Percentiles rank a stretch among this genome's conserved stretches.
Evolutionary conservation across 345 rosid genomes (phyloP).

Genomic region (Capsella bursapastoris): DNA sequence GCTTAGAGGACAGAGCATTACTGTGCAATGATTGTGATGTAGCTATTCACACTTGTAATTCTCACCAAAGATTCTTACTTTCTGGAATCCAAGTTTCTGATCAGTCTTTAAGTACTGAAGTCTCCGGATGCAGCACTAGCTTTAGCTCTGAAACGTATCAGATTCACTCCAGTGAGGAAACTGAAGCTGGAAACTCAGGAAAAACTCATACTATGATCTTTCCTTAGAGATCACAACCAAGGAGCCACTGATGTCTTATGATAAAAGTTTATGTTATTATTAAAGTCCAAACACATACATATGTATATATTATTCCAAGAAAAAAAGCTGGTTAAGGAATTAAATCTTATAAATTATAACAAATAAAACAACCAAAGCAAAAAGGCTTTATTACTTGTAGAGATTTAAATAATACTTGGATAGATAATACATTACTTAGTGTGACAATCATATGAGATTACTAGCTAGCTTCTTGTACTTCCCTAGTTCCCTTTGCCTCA

Average conservation of each 20-base stretch:
- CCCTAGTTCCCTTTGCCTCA: background rate
- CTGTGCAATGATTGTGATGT: conserved; percentile 48
- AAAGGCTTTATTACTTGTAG: too few species aligned
- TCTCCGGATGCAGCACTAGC: conserved; percentile 37
- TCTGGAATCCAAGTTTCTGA: conserved; percentile 47
- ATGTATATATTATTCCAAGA: background rate
- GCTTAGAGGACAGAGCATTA: conserved; percentile 52
- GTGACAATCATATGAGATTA: too few species aligned
- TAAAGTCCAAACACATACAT: conserved; percentile 6
- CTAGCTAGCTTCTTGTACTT: background rate
- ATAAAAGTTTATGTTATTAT: conserved; percentile 9
- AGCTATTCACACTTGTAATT: conserved; percentile 42
- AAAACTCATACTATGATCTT: conserved; percentile 21
- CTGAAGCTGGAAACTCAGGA: conserved; percentile 39
- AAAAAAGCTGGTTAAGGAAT: too few species aligned
- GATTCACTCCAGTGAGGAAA: conserved; percentile 37
- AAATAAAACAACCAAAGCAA: too few species aligned
- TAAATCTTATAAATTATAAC: too few species aligned
- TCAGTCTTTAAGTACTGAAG: conserved; percentile 17
- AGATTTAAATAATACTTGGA: too few species aligned
- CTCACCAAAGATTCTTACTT: conserved; percentile 48
- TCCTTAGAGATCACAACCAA: conserved; percentile 21
- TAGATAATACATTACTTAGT: too few species aligned
- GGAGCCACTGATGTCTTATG: conserved; percentile 43
- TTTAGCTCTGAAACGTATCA: conserved; percentile 37